A percentile compares a stretch with the other conserved stretches of the same genome.
Conservation (phyloP, 164 flowering plant species). For the Magnolia officinalis region DNA sequence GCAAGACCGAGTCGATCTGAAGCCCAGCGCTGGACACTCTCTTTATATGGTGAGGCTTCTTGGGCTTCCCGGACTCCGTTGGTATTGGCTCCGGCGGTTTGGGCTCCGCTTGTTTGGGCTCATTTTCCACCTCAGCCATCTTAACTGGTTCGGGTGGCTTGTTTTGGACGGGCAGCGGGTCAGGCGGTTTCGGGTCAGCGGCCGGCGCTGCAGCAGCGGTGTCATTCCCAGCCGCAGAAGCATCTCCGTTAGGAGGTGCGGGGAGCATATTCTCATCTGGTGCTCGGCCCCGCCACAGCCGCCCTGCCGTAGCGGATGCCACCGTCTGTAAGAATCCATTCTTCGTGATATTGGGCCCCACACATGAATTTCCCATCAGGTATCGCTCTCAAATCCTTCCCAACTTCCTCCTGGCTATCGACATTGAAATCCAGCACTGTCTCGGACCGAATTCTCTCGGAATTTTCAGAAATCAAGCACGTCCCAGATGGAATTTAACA, state of each 20-base stretch:
- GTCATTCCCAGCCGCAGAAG: not conserved
- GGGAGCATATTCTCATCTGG: constrained; percentile 8
- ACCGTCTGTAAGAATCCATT: constrained; percentile 25
- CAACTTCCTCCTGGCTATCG: not conserved
- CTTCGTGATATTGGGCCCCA: constrained; percentile 24
- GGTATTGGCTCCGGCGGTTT: not conserved
- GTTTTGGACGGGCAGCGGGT: constrained; percentile 16
- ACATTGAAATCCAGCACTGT: constrained; percentile 15
- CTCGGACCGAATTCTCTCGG: not conserved
- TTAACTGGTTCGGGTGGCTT: constrained; percentile 41
- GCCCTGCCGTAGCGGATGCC: constrained; percentile 17
- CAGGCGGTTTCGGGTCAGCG: constrained; percentile 1
- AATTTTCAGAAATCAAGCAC: not conserved
- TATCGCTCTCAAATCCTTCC: constrained; percentile 9
- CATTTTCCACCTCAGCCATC: constrained; percentile 27
- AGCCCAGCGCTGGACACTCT: constrained; percentile 54
- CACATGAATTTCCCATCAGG: constrained; percentile 35
- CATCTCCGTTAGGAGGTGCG: not conserved
- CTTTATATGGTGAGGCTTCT: constrained; percentile 35
- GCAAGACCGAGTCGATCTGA: constrained; percentile 47
- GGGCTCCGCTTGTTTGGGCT: not conserved
- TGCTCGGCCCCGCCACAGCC: constrained; percentile 20
- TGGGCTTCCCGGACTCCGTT: constrained; percentile 18
- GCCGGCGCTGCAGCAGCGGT: not conserved
- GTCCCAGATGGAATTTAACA: not conserved